Conservation (phyloP, 2,329 filamentous ascomycete genomes). For the Onygena corvina region DNA sequence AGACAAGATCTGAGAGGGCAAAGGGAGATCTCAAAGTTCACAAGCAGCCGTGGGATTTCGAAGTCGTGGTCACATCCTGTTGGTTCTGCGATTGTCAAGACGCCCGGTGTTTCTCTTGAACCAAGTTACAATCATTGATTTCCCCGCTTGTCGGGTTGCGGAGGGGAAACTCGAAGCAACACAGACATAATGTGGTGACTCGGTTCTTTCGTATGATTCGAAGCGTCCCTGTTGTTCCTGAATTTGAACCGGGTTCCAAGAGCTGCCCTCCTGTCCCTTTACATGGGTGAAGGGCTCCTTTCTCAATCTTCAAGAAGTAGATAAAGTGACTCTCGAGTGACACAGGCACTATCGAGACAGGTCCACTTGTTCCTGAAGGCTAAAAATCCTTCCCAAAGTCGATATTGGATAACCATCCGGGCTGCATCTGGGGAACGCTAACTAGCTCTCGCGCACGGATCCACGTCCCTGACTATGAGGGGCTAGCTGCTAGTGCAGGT, state of each 20-base stretch:
- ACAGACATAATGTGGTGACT: slow-evolving; percentile 1
- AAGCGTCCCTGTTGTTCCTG: neutral
- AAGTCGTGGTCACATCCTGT: neutral
- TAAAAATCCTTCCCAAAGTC: neutral
- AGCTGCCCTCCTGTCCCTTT: too few relatives aligned
- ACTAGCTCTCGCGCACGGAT: neutral
- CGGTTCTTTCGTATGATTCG: neutral
- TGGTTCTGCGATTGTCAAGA: neutral
- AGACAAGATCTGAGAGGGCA: neutral
- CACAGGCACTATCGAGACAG: neutral
- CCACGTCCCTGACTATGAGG: too few relatives aligned
- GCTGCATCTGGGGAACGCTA: neutral
- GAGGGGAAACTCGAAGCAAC: neutral
- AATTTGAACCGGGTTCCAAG: too few relatives aligned
- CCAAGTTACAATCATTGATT: neutral
- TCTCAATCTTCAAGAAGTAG: neutral
- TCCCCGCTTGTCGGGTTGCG: neutral
- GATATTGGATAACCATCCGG: neutral
- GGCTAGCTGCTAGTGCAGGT: neutral
- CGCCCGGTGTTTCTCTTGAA: neutral
- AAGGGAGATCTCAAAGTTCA: neutral
- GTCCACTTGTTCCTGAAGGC: neutral
- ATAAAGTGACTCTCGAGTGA: neutral
- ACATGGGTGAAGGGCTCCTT: neutral
- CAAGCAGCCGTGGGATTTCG: neutral